Evolutionary conservation across 176 grass and related monocot genomes (phyloP).

Genomic region (Cocos nucifera): DNA sequence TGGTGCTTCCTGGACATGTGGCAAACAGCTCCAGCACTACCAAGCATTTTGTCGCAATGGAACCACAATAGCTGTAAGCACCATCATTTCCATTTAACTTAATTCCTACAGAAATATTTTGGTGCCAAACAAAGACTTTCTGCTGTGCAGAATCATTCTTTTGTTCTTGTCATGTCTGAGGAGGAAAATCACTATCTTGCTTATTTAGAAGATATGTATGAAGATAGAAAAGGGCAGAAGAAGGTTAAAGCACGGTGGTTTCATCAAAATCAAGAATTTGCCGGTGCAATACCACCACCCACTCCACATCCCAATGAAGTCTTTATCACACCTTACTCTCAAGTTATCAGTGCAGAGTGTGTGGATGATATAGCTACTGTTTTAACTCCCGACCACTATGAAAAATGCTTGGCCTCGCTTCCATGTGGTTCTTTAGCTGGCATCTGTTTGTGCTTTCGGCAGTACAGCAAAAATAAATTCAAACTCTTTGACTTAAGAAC

Average conservation of each 20-base stretch:
- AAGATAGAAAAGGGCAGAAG: constrained; percentile 93
- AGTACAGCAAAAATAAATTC: constrained; percentile 94
- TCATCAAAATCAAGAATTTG: constrained; percentile 95
- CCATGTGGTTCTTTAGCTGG: constrained; percentile 35
- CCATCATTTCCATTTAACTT: neutral
- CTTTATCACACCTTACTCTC: constrained; percentile 93
- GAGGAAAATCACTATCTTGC: constrained; percentile 85
- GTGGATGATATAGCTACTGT: constrained; percentile 91
- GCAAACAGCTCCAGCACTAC: constrained; percentile 85
- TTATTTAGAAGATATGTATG: constrained; percentile 99
- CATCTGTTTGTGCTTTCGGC: constrained; percentile 79
- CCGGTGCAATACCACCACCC: constrained; percentile 76
- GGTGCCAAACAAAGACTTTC: neutral
- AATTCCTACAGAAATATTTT: neutral
- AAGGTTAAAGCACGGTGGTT: constrained; percentile 99
- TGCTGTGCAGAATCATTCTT: constrained; percentile 60
- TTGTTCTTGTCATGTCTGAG: constrained; percentile 88
- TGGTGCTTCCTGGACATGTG: constrained; percentile 81
- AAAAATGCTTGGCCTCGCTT: constrained; percentile 39
- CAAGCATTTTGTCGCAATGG: constrained; percentile 70
- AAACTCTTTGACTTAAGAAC: constrained; percentile 80
- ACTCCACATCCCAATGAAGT: constrained; percentile 94
- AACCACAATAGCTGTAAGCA: constrained; percentile 73
- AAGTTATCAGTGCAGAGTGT: constrained; percentile 99
- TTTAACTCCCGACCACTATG: constrained; percentile 82